phyloP scores from a whole-genome alignment of 805 yeast genomes.

The Cyberlindnera galapagoensis region DNA sequence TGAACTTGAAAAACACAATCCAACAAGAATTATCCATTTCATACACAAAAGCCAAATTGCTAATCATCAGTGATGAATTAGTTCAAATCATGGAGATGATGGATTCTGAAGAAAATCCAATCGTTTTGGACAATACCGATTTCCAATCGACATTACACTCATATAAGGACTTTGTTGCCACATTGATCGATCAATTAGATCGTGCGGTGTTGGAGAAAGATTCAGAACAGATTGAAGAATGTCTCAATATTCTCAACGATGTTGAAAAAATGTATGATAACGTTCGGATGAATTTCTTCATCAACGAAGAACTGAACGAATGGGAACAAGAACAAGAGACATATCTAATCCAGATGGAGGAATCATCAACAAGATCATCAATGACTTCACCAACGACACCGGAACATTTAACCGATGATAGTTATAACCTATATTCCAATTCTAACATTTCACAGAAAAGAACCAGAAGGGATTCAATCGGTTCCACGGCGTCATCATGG shows the following conservation, averaged over 20 bases:
- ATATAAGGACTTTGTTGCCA: conserved; percentile 54
- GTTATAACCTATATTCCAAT: not conserved
- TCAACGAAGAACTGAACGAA: conserved; percentile 25
- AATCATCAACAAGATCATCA: conserved; percentile 6
- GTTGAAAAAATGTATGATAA: conserved; percentile 71
- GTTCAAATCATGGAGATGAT: conserved; percentile 32
- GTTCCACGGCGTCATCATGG: conserved; percentile 26
- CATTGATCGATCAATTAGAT: conserved; percentile 51
- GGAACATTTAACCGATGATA: no score
- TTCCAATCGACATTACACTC: conserved; percentile 39
- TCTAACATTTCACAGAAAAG: conserved; percentile 1
- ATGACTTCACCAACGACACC: conserved; percentile 8
- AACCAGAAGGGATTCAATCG: conserved; percentile 16
- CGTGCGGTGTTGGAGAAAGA: conserved; percentile 47
- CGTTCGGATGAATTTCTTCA: conserved; percentile 32
- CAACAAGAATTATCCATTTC: conserved; percentile 48
- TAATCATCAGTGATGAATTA: conserved; percentile 58
- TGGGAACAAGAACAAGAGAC: conserved; percentile 17
- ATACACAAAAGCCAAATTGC: conserved; percentile 59
- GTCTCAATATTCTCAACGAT: conserved; percentile 59
- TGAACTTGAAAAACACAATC: conserved; percentile 44
- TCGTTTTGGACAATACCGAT: conserved; percentile 21
- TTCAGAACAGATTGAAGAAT: conserved; percentile 54
- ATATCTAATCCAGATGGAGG: conserved; percentile 4
- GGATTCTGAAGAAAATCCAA: conserved; percentile 15